A percentile compares a stretch with the other conserved stretches of the same genome.
Evolutionary conservation across 176 grass and related monocot genomes (phyloP).

Genomic region (Musa acuminata): DNA sequence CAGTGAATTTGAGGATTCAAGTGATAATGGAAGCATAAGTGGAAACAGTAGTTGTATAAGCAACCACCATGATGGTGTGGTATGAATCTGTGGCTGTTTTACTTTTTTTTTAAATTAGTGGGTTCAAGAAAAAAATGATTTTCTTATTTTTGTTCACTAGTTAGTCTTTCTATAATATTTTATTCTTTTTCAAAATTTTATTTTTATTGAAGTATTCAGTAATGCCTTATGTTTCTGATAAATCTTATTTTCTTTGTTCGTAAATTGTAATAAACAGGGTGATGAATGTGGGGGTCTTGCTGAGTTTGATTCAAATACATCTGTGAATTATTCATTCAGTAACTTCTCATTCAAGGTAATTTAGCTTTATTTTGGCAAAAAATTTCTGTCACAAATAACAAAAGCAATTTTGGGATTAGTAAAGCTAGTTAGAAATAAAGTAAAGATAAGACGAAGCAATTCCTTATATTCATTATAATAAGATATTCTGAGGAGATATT

Average conservation of each 20-base stretch:
- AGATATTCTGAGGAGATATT: no score
- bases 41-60: constrained; percentile 92
- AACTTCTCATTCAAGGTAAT: constrained; percentile 99
- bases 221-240: background rate
- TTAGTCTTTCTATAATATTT: background rate
- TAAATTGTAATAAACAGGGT: constrained; percentile 35
- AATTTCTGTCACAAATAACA: background rate
- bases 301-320: constrained; percentile 64
- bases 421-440: no score
- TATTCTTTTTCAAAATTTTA: no score
- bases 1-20: constrained; percentile 78
- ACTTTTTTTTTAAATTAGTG: background rate
- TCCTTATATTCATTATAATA: no score
- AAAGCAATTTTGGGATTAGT: no score
- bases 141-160: background rate
- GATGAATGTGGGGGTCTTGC: constrained; percentile 62
- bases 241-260: constrained; percentile 17
- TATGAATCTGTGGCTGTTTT: constrained; percentile 18
- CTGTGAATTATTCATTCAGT: constrained; percentile 98
- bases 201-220: constrained; percentile 3
- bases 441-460: no score
- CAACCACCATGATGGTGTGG: constrained; percentile 87
- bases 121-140: background rate
- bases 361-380: background rate
- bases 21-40: constrained; percentile 92